A percentile compares a stretch with the other conserved stretches of the same genome.
These are phyloP conservation scores for Monosporascus sp. DNA, from an alignment of 2,329 filamentous ascomycete genomes.

Conservation along the genomic window DNA sequence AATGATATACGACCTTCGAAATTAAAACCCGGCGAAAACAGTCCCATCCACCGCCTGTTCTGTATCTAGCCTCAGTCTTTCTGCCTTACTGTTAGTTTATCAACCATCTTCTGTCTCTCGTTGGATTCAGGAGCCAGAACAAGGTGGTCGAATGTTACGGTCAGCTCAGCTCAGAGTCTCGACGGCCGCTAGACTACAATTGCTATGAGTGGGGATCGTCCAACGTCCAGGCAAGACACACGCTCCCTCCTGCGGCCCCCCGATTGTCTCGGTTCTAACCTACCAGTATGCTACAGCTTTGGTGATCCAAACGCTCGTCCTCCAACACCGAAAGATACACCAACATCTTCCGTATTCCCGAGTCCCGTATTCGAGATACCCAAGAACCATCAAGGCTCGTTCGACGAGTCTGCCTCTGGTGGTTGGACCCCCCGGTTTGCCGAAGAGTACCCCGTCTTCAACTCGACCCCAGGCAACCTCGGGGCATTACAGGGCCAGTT, in stretches of 20 bases:
- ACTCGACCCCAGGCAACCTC: slow-evolving; percentile 56
- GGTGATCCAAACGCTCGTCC: slow-evolving; percentile 58
- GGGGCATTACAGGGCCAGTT: slow-evolving; percentile 40
- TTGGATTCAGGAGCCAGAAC: slow-evolving; percentile 1
- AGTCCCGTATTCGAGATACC: slow-evolving; percentile 55
- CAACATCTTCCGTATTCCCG: slow-evolving; percentile 46
- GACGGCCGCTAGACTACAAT: slow-evolving; percentile 16
- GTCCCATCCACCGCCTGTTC: slow-evolving; percentile 1
- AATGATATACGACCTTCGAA: slow-evolving; percentile 14
- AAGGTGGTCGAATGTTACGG: slow-evolving; percentile 3
- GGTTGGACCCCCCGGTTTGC: slow-evolving; percentile 58
- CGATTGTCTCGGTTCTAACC: slow-evolving; percentile 15
- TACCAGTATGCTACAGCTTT: slow-evolving; percentile 40
- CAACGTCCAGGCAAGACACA: slow-evolving; percentile 44
- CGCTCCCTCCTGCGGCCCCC: slow-evolving; percentile 6
- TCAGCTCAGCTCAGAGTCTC: not conserved
- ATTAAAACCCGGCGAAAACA: slow-evolving; percentile 5
- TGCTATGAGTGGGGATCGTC: slow-evolving; percentile 62
- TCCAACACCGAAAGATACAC: slow-evolving; percentile 53
- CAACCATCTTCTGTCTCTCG: not conserved
- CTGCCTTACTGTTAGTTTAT: not conserved
- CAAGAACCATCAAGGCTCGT: slow-evolving; percentile 39
- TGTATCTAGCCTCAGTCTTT: not conserved
- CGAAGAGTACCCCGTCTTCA: slow-evolving; percentile 61
- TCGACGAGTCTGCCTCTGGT: slow-evolving; percentile 41